Base-by-base conservation (phyloP, 345 rosid species). In the Trapa incisa region DNA sequence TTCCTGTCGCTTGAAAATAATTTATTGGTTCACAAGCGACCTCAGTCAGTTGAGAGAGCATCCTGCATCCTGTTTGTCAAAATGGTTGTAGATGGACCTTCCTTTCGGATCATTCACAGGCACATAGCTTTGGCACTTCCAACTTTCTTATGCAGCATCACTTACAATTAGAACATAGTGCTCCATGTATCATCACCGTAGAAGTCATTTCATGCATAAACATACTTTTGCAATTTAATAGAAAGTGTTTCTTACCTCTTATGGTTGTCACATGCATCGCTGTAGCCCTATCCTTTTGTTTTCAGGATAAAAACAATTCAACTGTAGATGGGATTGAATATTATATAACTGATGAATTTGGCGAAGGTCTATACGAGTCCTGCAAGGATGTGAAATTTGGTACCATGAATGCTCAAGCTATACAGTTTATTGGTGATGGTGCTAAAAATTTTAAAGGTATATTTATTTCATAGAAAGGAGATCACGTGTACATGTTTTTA, bases 371-470 rank as follows among this genome's bases (percentile, higher is more conserved):
- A 68, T 93, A 83, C 65, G 84, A 90, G 54, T 90, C 98, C 65
- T 93, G 98, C 83, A 87, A 88, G 78, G 89, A 88, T 75, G 99
- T 91, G 67, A 90, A 93, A 79, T 93, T 88, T 72, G 99, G 98
- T 71, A 88, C 95, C 70, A 85, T 93, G 75, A 93, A 93, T 69
- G 82, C 84, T 68, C 83, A 86, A 35, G 97, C 97, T 69, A 8
- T 93, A 43, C 85, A 86, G 37, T 87, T 90, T 73, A 74, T 93
- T 14, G 97, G 98, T 64, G 89, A 85, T 9, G 96, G 97, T 67
- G 98, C 97, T 67, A 80, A 81, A 75, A 82, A 85, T 67, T 93
- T 86, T 77, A 82, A 75, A 72, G 98, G 97, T 90, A 72, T 38
- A 15, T 11, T 70, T 70, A n/a, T 66, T 29, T 61, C 38, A 7